Base-by-base conservation (phyloP, 2,329 filamentous ascomycete genomes). In the Fusarium verticillioides region DNA sequence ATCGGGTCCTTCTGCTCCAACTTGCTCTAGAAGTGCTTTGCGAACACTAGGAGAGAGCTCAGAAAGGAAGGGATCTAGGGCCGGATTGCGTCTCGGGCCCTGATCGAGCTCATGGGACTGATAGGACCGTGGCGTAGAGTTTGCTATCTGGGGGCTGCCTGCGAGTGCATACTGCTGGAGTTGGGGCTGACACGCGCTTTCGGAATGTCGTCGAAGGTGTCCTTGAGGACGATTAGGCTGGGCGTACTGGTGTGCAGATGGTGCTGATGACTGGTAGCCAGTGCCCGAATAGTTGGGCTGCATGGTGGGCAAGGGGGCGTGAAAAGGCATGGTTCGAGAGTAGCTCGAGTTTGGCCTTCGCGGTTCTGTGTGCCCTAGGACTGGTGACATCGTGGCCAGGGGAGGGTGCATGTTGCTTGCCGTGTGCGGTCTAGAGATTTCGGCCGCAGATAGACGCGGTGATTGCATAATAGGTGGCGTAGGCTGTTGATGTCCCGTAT, bases 121-220 rank as follows among this genome's bases (percentile, higher is more conserved):
- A 16, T 54, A 46, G 2, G 61, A 61, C 23, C 43, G 44, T 5
- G 60, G 66, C 13, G 66, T 61, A 9, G 60, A 60, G 10, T 70
- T 42, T 15, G 26, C 16, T 9, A 46, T 18, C n/a, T 52, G 49
- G 3, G 36, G 37, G 19, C 28, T 21, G 5, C 15, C 40, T 9
- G 21, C 18, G 13, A 52, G 46, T 12, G 54, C 43, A 44, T 70
- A 66, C 18, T 52, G n/a, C 11, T 53, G 68, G 13, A 37, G n/a
- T 32, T 68, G 56, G 19, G 23, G 16, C 16, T 26, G 57, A 6
- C 13, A 21, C 15, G 28, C n/a, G 7, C 37, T 56, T 7, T 28
- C 28, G 9, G 60, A 46, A 19, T 66, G 44, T 26, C 32, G 26
- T 12, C 30, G 53, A 21, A 39, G 5, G 18, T 60, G 46, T 21